Evolutionary conservation across 495 filamentous ascomycete species (phyloP).

Genomic region (Hypoxylon trugodes): DNA sequence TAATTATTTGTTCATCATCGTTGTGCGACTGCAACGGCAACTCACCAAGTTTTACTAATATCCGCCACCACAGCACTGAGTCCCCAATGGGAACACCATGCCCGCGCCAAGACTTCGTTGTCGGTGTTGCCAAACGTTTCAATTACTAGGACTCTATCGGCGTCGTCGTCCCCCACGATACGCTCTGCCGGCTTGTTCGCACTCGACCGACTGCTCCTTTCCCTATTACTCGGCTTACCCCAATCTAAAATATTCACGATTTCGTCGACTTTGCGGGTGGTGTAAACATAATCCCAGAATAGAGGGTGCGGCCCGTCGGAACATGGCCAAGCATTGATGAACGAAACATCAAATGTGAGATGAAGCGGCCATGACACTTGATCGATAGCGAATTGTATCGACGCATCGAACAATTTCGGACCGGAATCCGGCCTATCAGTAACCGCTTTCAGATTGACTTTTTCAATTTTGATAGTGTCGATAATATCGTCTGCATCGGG

Average conservation of each 20-base stretch:
- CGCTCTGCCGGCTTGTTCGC: slow-evolving; percentile 23
- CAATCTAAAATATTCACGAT: slow-evolving; percentile 69
- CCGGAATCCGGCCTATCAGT: slow-evolving; percentile 38
- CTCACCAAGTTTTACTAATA: slow-evolving; percentile 69
- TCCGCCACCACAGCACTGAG: slow-evolving; percentile 72
- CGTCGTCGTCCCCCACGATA: slow-evolving; percentile 45
- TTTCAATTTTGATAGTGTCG: slow-evolving; percentile 72
- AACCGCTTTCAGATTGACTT: slow-evolving; percentile 60
- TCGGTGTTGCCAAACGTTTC: slow-evolving; percentile 74
- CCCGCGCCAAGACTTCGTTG: slow-evolving; percentile 76
- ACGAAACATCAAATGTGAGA: slow-evolving; percentile 70
- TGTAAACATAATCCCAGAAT: slow-evolving; percentile 71
- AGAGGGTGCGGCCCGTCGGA: slow-evolving; percentile 73
- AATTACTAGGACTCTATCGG: slow-evolving; percentile 71
- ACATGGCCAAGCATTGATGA: slow-evolving; percentile 72
- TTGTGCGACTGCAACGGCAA: slow-evolving; percentile 35
- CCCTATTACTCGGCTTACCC: slow-evolving; percentile 51
- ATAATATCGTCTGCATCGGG: slow-evolving; percentile 61
- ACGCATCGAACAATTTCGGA: slow-evolving; percentile 65
- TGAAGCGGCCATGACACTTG: slow-evolving; percentile 69
- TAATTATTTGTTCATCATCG: slow-evolving; percentile 20
- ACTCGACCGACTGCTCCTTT: slow-evolving; percentile 32
- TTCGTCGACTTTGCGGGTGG: slow-evolving; percentile 62
- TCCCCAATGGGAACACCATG: slow-evolving; percentile 77
- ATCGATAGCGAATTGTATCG: slow-evolving; percentile 71